Percentiles rank a stretch among this genome's conserved stretches.
phyloP scores from a whole-genome alignment of 2,329 filamentous ascomycete genomes.

The Penicillium sp. region DNA sequence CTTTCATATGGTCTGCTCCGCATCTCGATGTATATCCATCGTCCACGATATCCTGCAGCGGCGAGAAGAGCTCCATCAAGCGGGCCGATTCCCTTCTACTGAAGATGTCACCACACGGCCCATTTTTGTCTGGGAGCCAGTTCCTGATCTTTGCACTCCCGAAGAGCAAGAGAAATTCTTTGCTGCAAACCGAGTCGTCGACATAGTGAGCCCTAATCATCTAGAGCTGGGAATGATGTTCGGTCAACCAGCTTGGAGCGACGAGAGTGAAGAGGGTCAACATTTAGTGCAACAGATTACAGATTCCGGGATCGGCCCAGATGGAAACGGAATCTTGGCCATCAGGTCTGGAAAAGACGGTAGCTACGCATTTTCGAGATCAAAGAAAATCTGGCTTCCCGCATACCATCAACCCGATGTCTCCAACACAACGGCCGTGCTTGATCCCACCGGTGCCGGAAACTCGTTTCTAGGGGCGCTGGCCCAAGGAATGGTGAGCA shows the following conservation, averaged over 20 bases:
- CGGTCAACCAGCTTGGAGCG: conserved; percentile 45
- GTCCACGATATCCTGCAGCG: conserved; percentile 61
- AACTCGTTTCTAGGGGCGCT: conserved; percentile 75
- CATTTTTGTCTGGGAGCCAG: conserved; percentile 89
- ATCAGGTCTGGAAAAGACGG: conserved; percentile 59
- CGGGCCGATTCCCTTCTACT: conserved; percentile 24
- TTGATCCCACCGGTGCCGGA: conserved; percentile 92
- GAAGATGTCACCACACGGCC: conserved; percentile 49
- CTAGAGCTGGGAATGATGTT: conserved; percentile 83
- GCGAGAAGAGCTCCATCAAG: conserved; percentile 37
- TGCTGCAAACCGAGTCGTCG: conserved; percentile 49
- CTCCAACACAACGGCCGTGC: conserved; percentile 46
- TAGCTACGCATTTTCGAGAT: conserved; percentile 45
- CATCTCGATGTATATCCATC: conserved; percentile 68
- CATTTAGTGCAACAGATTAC: conserved; percentile 35
- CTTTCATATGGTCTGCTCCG: conserved; percentile 84
- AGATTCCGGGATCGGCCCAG: conserved; percentile 33
- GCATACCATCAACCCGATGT: conserved; percentile 57
- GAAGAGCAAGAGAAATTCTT: conserved; percentile 53
- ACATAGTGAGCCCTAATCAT: conserved; percentile 74
- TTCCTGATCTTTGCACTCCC: conserved; percentile 78
- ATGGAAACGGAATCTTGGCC: conserved; percentile 37
- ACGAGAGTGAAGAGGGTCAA: conserved; percentile 23
- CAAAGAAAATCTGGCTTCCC: conserved; percentile 60
- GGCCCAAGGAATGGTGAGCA: conserved; percentile 50